Evolutionary conservation across 345 rosid genomes (phyloP).

Genomic region (Luvunga scandens): DNA sequence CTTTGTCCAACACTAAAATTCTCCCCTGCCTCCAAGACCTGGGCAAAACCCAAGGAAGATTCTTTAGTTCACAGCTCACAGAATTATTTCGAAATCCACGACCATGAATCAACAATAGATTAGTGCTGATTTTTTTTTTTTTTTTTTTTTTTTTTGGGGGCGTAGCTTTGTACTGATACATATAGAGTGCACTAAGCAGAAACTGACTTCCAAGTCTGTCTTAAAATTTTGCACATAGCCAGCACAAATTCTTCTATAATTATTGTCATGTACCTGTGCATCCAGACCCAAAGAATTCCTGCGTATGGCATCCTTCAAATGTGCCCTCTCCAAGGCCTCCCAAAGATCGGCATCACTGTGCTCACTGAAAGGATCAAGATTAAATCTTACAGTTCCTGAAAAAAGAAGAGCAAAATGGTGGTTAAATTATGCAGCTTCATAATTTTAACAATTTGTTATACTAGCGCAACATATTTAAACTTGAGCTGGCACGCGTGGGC

Average conservation of each 20-base stretch:
- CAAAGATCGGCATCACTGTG: constrained; percentile 98
- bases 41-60: constrained; percentile 15
- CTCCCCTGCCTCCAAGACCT: constrained; percentile 97
- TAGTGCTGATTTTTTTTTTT: too few species aligned
- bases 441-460: not conserved
- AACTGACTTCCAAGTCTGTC: not conserved
- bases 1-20: constrained; percentile 99
- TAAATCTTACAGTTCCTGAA: constrained; percentile 89
- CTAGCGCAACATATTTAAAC: not conserved
- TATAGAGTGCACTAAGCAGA: not conserved
- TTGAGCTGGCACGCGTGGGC: not conserved
- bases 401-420: constrained; percentile 11
- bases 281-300: constrained; percentile 83
- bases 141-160: too few species aligned
- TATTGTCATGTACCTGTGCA: constrained; percentile 61
- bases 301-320: constrained; percentile 79
- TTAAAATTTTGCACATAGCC: not conserved
- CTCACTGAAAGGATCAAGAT: constrained; percentile 95
- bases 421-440: not conserved
- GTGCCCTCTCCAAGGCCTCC: constrained; percentile 97
- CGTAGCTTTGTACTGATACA: not conserved
- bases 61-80: not conserved
- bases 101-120: not conserved
- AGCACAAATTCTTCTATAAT: not conserved
- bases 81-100: not conserved